A percentile compares a stretch with the other conserved stretches of the same genome.
These are phyloP conservation scores for Cyclocybe aegerita DNA, from an alignment of 768 basidiomycete species.

Conservation along the genomic window DNA sequence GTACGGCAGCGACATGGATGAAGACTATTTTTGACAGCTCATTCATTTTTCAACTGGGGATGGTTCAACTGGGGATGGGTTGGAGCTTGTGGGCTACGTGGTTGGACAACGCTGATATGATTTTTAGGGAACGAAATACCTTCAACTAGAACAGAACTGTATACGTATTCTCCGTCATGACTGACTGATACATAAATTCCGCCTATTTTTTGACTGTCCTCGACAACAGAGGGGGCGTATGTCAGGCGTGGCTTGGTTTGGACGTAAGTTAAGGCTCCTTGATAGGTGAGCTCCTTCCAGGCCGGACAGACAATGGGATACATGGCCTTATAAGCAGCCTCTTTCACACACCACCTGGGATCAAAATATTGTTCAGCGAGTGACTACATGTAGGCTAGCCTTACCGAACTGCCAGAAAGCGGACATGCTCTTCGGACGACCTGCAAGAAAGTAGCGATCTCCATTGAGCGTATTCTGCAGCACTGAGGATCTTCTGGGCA, in stretches of 20 bases:
- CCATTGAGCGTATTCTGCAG: conserved; percentile 42
- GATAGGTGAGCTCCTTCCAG: conserved; percentile 75
- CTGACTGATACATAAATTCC: conserved; percentile 70
- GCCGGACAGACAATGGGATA: conserved; percentile 59
- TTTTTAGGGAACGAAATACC: conserved; percentile 14
- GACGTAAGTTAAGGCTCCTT: conserved; percentile 25
- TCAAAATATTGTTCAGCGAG: conserved; percentile 6
- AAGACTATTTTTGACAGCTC: too few relatives aligned
- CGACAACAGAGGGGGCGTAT: conserved; percentile 38
- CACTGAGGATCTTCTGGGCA: conserved; percentile 64
- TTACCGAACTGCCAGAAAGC: conserved; percentile 76
- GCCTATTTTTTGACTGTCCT: conserved; percentile 24
- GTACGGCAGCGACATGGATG: background rate
- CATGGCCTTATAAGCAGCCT: conserved; percentile 85
- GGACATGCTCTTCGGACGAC: conserved; percentile 23
- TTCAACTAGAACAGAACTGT: conserved; percentile 68
- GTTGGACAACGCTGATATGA: background rate
- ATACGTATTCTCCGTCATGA: conserved; percentile 80
- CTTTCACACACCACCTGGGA: conserved; percentile 78
- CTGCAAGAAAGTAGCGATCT: conserved; percentile 24
- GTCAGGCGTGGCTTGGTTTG: conserved; percentile 36
- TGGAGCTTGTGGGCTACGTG: too few relatives aligned
- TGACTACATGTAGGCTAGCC: conserved; percentile 13
- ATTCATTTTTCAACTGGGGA: too few relatives aligned
- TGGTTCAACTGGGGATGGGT: too few relatives aligned